A percentile compares a stretch with the other conserved stretches of the same genome.
Evolutionary conservation across 177 flowering plant species (phyloP).

Genomic region (Vitis hybrid): DNA sequence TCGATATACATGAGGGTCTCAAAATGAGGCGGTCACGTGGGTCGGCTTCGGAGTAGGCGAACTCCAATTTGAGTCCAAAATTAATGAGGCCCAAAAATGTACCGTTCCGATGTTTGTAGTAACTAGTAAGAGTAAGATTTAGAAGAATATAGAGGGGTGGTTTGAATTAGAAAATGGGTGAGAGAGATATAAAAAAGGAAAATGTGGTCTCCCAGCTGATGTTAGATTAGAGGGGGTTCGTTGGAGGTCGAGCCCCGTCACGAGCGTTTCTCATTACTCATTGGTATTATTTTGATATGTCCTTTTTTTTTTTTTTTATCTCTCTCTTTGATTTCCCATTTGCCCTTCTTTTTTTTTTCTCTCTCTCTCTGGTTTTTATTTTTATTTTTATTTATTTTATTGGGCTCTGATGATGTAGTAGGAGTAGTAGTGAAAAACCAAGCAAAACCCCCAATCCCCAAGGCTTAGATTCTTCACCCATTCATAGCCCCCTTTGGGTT

Average conservation of each 20-base stretch:
- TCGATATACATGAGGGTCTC: no score
- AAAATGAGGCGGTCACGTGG: no score
- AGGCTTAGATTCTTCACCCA: constrained; percentile 26
- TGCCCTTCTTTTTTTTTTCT: not conserved
- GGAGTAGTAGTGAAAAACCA: constrained; percentile 24
- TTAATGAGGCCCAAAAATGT: no score
- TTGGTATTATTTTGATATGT: no score
- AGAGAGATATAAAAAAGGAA: not conserved
- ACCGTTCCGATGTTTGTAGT: no score
- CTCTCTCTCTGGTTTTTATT: not conserved
- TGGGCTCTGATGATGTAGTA: constrained; percentile 11
- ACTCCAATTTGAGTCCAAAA: no score
- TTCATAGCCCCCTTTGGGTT: constrained; percentile 7
- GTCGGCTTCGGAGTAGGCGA: no score
- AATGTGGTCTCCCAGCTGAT: constrained; percentile 14
- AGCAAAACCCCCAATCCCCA: constrained; percentile 34
- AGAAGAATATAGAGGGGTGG: no score
- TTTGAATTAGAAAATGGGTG: no score
- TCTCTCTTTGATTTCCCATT: no score
- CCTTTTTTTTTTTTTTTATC: not conserved
- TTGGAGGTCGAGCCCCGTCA: constrained; percentile 30
- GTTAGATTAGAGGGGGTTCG: constrained; percentile 16
- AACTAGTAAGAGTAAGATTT: no score
- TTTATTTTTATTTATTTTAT: constrained; percentile 6
- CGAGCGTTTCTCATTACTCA: constrained; percentile 13